phyloP scores from a whole-genome alignment of 306 rosid species.

The apple (Malus domestica) region DNA sequence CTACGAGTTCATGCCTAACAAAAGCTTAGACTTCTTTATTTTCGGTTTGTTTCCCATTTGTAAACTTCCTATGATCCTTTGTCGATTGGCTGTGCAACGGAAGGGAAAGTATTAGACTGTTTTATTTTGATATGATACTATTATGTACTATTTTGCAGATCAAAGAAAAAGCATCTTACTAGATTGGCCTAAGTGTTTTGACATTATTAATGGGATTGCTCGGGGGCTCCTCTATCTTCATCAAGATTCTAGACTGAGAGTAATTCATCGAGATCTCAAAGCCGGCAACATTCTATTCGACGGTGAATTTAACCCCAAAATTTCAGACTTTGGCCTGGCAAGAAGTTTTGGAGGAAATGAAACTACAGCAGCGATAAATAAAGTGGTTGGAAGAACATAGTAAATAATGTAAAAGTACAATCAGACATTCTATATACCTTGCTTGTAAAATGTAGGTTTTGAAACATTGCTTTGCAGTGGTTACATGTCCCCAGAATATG shows the following conservation, averaged over 20 bases:
- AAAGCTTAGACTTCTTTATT: slow-evolving; percentile 5
- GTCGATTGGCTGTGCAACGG: too few species aligned
- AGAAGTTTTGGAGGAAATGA: slow-evolving; percentile 29
- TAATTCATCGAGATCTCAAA: slow-evolving; percentile 31
- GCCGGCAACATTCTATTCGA: slow-evolving; percentile 35
- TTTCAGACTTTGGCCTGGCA: slow-evolving; percentile 42
- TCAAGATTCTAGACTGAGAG: too few species aligned
- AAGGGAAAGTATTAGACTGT: too few species aligned
- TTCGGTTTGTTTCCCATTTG: slow-evolving; percentile 16
- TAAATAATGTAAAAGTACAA: neutral
- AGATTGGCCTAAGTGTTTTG: too few species aligned
- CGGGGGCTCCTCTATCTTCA: too few species aligned
- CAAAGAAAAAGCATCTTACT: too few species aligned
- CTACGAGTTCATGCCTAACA: too few species aligned
- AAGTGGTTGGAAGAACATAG: slow-evolving; percentile 40
- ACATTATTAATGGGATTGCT: too few species aligned
- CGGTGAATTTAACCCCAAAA: slow-evolving; percentile 24
- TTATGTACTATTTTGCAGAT: too few species aligned
- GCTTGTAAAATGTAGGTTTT: too few species aligned
- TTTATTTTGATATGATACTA: too few species aligned
- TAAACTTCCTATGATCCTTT: too few species aligned
- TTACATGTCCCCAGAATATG: slow-evolving; percentile 41
- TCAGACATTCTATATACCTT: neutral
- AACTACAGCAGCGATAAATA: slow-evolving; percentile 19
- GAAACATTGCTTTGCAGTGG: slow-evolving; percentile 11